Percentiles rank a stretch among this genome's conserved stretches.
These are phyloP conservation scores for Alternaria burnsii DNA, from an alignment of 2,329 filamentous ascomycete species.

Conservation along the genomic window DNA sequence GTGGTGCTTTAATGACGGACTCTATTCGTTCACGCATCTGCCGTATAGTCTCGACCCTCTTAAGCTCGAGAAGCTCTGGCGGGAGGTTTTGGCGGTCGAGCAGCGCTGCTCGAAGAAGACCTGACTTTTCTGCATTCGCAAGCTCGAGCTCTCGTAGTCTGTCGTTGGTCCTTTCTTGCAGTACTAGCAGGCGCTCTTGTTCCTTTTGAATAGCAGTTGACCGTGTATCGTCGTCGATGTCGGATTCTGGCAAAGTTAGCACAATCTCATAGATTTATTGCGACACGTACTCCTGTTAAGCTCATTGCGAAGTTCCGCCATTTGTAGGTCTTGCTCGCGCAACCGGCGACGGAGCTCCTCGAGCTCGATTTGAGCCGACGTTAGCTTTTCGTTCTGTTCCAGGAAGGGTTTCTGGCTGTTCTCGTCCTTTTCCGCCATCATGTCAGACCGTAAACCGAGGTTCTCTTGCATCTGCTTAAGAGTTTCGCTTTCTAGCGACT, in stretches of 20 bases:
- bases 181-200: slow-evolving; percentile 45
- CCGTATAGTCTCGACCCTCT: slow-evolving; percentile 43
- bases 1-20: slow-evolving; percentile 39
- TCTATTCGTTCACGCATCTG: slow-evolving; percentile 47
- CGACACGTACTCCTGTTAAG: slow-evolving; percentile 43
- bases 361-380: slow-evolving; percentile 45
- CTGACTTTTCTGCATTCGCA: slow-evolving; percentile 47
- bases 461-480: slow-evolving; percentile 55
- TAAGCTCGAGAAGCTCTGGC: slow-evolving; percentile 44
- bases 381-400: slow-evolving; percentile 51
- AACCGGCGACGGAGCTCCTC: slow-evolving; percentile 46
- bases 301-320: slow-evolving; percentile 48
- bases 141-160: slow-evolving; percentile 47
- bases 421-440: slow-evolving; percentile 48
- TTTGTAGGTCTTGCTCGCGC: slow-evolving; percentile 47
- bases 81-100: slow-evolving; percentile 45
- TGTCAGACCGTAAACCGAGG: slow-evolving; percentile 48
- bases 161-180: slow-evolving; percentile 48
- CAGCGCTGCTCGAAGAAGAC: slow-evolving; percentile 44
- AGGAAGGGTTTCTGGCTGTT: slow-evolving; percentile 49
- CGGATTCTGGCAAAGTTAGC: slow-evolving; percentile 33
- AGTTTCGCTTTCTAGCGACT: slow-evolving; percentile 51
- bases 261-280: neutral
- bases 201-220: slow-evolving; percentile 43
- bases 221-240: slow-evolving; percentile 42